Base-by-base conservation (phyloP, 2,329 filamentous ascomycete genomes). In the Aspergillus clavatus region DNA sequence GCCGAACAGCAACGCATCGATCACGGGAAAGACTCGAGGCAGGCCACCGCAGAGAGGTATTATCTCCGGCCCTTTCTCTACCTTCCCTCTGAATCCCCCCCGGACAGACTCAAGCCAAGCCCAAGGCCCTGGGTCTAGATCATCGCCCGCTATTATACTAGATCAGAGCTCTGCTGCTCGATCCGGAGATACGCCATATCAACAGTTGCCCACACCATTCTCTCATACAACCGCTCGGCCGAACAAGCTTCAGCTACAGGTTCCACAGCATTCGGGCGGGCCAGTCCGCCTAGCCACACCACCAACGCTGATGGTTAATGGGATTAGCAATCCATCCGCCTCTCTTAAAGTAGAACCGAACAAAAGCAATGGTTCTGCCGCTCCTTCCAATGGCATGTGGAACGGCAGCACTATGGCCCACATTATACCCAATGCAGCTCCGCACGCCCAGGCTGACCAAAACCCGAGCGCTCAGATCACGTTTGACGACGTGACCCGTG, bases 21-120 rank as follows among this genome's bases (percentile, higher is more conserved):
- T 79, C 1, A 80, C 76, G 4, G 83, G 84, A 2, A 94, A 90
- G 63, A 76, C 86, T 11, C 76, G 89, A 53, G 89, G 90, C 5
- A 76, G 90, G 47, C 90, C 90, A 33, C 87, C 88, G 0, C 86
- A 83, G 45, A 87, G 84, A 56, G 78, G 82, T 21, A 78, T 75
- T n/a, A 75, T 77, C 0, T 75, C 80, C 11, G 81, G 81, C 0
- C 81, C 84, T 0, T 87, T 83, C 53, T 82, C 82, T 4, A 84
- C 85, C 0, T 86, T 86, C 52, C 82, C 84, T 3, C 80, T 78
- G 11, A 81, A 81, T 51, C 77, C 79, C 53, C 70, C 73, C 53
- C 70, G 69, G 5, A 68, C 73, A 10, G 72, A 70, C 5, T 71
- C 74, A 24, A 71, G 72, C 24, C 65, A 74, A 21, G 59, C 65